Evolutionary conservation across 2,329 filamentous ascomycete species (phyloP).

Genomic region (Calonectria montana): DNA sequence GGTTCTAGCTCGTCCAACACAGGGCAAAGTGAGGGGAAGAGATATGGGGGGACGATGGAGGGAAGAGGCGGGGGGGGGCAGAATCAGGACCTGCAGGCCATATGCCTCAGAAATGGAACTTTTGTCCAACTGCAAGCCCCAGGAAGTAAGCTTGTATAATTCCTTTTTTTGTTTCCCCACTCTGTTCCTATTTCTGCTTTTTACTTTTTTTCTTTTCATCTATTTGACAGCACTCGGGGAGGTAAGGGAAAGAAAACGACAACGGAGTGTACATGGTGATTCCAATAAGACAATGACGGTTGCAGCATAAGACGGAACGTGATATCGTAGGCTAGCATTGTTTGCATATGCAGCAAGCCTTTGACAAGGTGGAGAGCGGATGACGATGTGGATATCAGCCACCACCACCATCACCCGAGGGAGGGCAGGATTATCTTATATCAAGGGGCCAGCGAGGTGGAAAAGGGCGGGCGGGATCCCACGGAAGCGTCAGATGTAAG

Average conservation of each 20-base stretch:
- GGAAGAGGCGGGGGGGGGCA: not conserved
- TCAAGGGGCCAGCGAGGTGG: too few species aligned
- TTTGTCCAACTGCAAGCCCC: slow-evolving; percentile 1
- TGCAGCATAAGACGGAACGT: not conserved
- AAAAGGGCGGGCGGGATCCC: too few species aligned
- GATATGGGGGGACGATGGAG: not conserved
- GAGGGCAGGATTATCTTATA: not conserved
- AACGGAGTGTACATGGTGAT: not conserved
- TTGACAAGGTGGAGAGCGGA: not conserved
- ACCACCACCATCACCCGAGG: not conserved
- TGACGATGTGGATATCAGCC: slow-evolving; percentile 1
- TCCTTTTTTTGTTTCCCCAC: not conserved
- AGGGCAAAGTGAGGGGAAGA: not conserved
- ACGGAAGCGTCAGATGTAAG: too few species aligned
- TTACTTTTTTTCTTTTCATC: not conserved
- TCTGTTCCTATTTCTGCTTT: too few species aligned
- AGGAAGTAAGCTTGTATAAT: not conserved
- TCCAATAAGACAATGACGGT: not conserved
- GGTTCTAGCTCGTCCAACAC: not conserved
- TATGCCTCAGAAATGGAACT: not conserved
- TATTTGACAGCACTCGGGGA: not conserved
- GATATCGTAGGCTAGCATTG: not conserved
- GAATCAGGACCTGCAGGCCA: not conserved
- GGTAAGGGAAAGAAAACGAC: not conserved
- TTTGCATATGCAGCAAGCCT: not conserved